A percentile compares a stretch with the other conserved stretches of the same genome.
These are phyloP conservation scores for Fusarium kyushuense DNA, from an alignment of 2,329 filamentous ascomycete genomes.

Conservation along the genomic window DNA sequence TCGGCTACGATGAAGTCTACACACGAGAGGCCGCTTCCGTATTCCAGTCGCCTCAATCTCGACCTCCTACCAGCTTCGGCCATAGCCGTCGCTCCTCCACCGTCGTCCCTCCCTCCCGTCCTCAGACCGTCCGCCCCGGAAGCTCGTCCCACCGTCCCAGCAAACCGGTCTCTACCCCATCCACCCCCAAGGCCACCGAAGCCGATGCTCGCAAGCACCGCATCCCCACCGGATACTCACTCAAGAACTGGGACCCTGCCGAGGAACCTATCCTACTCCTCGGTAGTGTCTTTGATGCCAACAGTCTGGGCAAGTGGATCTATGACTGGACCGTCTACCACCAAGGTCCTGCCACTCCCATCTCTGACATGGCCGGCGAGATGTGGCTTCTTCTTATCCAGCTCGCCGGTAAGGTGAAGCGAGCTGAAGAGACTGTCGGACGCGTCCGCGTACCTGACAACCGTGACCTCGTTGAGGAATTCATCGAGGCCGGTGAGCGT, in stretches of 20 bases:
- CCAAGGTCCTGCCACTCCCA: conserved; percentile 82
- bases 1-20: conserved; percentile 54
- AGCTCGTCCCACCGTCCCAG: conserved; percentile 36
- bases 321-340: conserved; percentile 99
- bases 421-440: conserved; percentile 81
- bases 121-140: conserved; percentile 64
- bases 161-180: conserved; percentile 48
- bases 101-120: conserved; percentile 64
- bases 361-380: conserved; percentile 92
- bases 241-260: conserved; percentile 97
- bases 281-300: conserved; percentile 96
- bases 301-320: conserved; percentile 98
- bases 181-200: conserved; percentile 65
- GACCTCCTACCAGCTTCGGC: conserved; percentile 55
- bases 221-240: conserved; percentile 90
- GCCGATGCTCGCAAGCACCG: conserved; percentile 72
- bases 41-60: conserved; percentile 59
- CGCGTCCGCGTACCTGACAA: conserved; percentile 80
- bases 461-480: conserved; percentile 86
- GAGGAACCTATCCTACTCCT: conserved; percentile 95
- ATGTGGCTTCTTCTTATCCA: conserved; percentile 96
- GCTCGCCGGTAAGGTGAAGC: conserved; percentile 92
- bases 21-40: conserved; percentile 50
- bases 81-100: conserved; percentile 63
- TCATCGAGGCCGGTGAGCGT: conserved; percentile 88